Evolutionary conservation across 305 asterid species (phyloP), one percentile per base, ranked within the genome.

Genomic region (Fraxinus xanthoxyloides): DNA sequence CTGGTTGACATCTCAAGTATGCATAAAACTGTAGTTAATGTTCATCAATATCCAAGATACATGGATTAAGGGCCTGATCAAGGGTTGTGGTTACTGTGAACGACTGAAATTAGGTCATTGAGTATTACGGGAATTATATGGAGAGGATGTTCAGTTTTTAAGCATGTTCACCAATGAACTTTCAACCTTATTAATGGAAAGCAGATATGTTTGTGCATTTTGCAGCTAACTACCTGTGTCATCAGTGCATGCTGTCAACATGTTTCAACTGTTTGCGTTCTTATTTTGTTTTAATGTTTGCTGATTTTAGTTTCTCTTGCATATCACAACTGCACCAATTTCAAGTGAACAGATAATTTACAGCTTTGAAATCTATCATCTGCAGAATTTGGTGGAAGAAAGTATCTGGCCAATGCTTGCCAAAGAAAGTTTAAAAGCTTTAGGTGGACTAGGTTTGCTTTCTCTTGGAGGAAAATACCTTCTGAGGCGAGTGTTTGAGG

Each of bases 341-440:
- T 48, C 74, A 67, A 67, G 13, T 26, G 21, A 69, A 63, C 15
- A 4, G 38, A 69, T 13, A 12, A 69, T 26, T 30, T 88, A 78
- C 84, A 81, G 81, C 77, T 76, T 72, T 61, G 13, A 76, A 82
- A 80, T 82, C 74, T 82, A 48, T 72, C 83, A 67, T 87, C 67
- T 91, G 93, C 97, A 96, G 99, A 90, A 87, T 90, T 73, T 96
- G 82, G 87, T 88, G 54, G 91, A 85, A 88, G 94, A 87, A 87
- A 96, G 99, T 87, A 88, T 94, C 69, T 93, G 93, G 97, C 98
- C 99, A 82, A 90, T 88, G 94, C 97, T 96, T 85, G 94, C 90
- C 72, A 76, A 91, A 89, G 99, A 92, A 90, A 96, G 99, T 85
- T 86, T 96, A 83, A 96, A 94, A 90, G 99, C 99, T 83, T 91